These are phyloP conservation scores for Naganishia kalamii DNA, from an alignment of 768 basidiomycete species.

Conservation along the genomic window DNA sequence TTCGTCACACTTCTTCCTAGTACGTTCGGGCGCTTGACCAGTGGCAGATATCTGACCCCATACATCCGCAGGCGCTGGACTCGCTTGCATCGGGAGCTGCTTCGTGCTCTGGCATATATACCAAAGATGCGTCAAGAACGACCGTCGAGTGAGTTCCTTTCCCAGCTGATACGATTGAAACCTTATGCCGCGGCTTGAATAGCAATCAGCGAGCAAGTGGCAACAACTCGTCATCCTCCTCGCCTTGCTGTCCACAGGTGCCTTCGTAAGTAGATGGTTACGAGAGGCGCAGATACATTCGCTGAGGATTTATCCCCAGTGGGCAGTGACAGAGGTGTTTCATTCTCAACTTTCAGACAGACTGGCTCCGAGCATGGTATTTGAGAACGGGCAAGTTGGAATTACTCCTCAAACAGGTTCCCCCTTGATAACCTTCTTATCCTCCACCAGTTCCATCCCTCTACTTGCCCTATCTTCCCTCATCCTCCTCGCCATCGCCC, in stretches of 20 bases:
- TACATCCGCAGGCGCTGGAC: background rate
- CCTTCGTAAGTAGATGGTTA: constrained; percentile 5
- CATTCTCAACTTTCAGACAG: background rate
- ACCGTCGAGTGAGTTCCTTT: background rate
- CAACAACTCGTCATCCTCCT: background rate
- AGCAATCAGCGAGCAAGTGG: background rate
- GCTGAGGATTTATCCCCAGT: background rate
- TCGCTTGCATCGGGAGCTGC: background rate
- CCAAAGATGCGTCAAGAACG: constrained; percentile 5
- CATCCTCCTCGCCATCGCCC: constrained; percentile 1
- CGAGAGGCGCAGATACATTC: background rate
- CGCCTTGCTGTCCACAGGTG: constrained; percentile 1
- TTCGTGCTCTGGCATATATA: background rate
- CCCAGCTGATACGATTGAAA: background rate
- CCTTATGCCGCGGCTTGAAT: background rate
- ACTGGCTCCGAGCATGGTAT: background rate
- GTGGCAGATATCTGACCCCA: background rate
- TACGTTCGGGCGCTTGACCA: background rate
- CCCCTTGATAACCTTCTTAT: background rate
- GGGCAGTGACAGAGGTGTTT: background rate
- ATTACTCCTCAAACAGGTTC: background rate
- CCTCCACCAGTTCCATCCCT: background rate
- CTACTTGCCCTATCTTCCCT: constrained; percentile 3
- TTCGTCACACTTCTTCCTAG: background rate
- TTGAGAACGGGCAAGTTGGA: background rate